phyloP scores from a whole-genome alignment of 2,329 filamentous ascomycete species.

The Ophiosphaerella herpotricha region DNA sequence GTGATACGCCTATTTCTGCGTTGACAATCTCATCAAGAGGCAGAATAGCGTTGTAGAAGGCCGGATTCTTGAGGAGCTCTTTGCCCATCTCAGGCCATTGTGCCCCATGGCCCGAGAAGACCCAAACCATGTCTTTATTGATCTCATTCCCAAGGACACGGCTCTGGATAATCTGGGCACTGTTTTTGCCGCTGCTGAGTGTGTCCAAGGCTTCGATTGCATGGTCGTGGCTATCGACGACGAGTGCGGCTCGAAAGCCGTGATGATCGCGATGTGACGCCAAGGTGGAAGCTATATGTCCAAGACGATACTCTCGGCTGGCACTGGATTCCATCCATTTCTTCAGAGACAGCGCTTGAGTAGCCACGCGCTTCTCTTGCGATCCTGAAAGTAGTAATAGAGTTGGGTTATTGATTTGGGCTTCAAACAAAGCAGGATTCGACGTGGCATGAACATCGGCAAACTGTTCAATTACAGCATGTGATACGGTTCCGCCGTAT shows the following conservation, averaged over 20 bases:
- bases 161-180: slow-evolving; percentile 1
- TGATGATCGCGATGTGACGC: slow-evolving; percentile 9
- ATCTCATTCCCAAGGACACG: slow-evolving; percentile 2
- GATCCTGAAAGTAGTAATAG: slow-evolving; percentile 4
- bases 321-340: slow-evolving; percentile 5
- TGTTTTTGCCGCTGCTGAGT: slow-evolving; percentile 1
- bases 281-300: slow-evolving; percentile 18
- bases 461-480: slow-evolving; percentile 15
- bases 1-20: slow-evolving; percentile 19
- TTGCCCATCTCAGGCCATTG: slow-evolving; percentile 35
- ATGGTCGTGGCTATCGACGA: slow-evolving; percentile 6
- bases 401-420: background rate
- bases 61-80: slow-evolving; percentile 13
- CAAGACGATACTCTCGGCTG: slow-evolving; percentile 3
- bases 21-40: slow-evolving; percentile 8
- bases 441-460: background rate
- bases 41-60: slow-evolving; percentile 11
- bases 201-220: slow-evolving; percentile 3
- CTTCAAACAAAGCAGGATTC: background rate
- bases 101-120: slow-evolving; percentile 38
- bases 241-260: slow-evolving; percentile 8
- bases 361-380: slow-evolving; percentile 6
- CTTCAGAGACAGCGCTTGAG: slow-evolving; percentile 5
- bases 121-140: slow-evolving; percentile 22
- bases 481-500: slow-evolving; percentile 21